Evolutionary conservation across 1,284 basidiomycete species (phyloP), one percentile per base, ranked within the genome.

Genomic region (Ceratobasidium sp.): DNA sequence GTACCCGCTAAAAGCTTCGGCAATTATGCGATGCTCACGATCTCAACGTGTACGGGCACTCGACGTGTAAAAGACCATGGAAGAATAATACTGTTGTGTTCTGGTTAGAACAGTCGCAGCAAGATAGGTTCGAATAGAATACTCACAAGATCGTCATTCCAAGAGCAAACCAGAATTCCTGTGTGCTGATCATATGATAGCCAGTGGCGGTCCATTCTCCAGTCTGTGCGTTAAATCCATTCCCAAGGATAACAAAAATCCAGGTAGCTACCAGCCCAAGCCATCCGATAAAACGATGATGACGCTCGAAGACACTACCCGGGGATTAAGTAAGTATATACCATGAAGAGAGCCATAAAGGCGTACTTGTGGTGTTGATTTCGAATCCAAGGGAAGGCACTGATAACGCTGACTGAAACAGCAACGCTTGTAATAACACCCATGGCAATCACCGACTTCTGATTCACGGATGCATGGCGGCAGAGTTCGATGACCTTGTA

Each of bases 211-310:
- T 87, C 91, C 91, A 94, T 26, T 86, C 84, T 72, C 85, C 86
- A 42, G 88, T 90, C 23, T 83, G 80, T 5, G 87, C 83, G 81
- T 93, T 86, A 81, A 89, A 94, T 53, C 87, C 88, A 81, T 92
- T 92, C 44, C 89, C 88, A 64, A 92, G 85, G 71, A 93, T 89
- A 20, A 92, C 90, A 85, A 92, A 93, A 1, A 87, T 85, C 91
- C 92, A 92, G 44, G 90, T 92, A 80, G 88, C 86, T 79, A 90
- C 83, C 23, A 94, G 86, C 51, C 89, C 88, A 33, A 89, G 85
- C 93, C 93, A 94, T 55, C 93, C 93, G 72, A 91, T 87, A 84
- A 94, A 94, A 33, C 93, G 90, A 84, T 94, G 93, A 79, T 92
- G 89, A 67, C 91, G 89, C 83, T 94, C 93, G 82, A 93, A 93